A percentile compares a stretch with the other conserved stretches of the same genome.
Conservation (phyloP, 495 filamentous ascomycete species). For the Trichoderma virens region DNA sequence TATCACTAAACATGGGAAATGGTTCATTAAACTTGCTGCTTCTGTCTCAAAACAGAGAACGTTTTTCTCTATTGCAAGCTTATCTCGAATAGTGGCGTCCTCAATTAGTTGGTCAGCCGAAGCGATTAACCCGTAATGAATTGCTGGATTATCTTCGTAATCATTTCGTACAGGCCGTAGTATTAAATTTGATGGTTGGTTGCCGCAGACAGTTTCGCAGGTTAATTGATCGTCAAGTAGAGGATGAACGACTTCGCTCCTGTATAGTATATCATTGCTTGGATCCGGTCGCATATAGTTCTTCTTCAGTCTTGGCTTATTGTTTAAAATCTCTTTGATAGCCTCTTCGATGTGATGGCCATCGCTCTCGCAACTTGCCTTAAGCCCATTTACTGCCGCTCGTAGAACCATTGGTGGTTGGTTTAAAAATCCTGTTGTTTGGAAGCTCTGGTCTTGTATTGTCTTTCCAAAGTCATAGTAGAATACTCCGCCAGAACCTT, state of each 20-base stretch:
- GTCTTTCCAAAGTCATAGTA: constrained; percentile 35
- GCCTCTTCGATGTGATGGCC: too few relatives aligned
- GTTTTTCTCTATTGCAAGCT: constrained; percentile 10
- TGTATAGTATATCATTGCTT: too few relatives aligned
- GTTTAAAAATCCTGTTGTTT: background rate
- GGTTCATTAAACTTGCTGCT: constrained; percentile 35
- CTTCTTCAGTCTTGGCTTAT: too few relatives aligned
- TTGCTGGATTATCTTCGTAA: background rate
- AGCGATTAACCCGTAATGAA: constrained; percentile 19
- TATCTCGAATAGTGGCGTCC: constrained; percentile 23
- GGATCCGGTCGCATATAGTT: too few relatives aligned
- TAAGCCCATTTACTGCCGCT: too few relatives aligned
- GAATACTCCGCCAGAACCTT: constrained; percentile 25
- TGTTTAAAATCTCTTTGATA: too few relatives aligned
- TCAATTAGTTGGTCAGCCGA: constrained; percentile 34
- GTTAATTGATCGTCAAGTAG: too few relatives aligned
- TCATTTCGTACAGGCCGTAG: background rate
- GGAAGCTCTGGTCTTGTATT: background rate
- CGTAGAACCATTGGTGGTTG: too few relatives aligned
- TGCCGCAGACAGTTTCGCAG: background rate
- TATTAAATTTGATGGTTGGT: background rate
- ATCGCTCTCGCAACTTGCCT: too few relatives aligned
- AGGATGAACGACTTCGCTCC: too few relatives aligned
- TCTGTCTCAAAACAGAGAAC: constrained; percentile 42
- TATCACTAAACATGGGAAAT: constrained; percentile 30